Evolutionary conservation across 108 stramenopile species (phyloP).

Genomic region (Stephanodiscus triporus): DNA sequence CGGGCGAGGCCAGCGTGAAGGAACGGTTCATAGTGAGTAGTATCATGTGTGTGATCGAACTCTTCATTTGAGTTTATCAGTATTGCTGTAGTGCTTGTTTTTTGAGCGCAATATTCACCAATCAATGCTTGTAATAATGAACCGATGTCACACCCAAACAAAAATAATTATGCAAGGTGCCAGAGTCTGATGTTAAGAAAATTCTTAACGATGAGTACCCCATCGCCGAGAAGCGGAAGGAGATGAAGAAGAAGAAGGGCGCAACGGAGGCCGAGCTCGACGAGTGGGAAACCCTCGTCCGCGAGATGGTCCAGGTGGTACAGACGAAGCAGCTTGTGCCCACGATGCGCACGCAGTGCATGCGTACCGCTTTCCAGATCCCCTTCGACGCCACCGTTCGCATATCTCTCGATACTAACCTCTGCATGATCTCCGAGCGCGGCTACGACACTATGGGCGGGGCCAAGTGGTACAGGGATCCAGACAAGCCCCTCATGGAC

Average conservation of each 20-base stretch:
- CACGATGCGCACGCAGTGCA: conserved; percentile 95
- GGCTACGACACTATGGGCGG: conserved; percentile 88
- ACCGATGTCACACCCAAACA: not conserved
- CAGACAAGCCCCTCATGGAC: conserved; percentile 65
- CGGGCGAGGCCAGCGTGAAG: conserved; percentile 96
- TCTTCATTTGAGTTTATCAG: not conserved
- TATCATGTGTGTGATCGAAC: not conserved
- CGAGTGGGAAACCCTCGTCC: conserved; percentile 89
- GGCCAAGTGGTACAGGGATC: conserved; percentile 94
- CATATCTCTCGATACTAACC: conserved; percentile 94
- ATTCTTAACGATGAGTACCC: conserved; percentile 86
- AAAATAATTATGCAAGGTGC: conserved; percentile 38
- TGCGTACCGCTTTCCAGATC: conserved; percentile 97
- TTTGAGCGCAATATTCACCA: not conserved
- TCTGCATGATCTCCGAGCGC: conserved; percentile 96
- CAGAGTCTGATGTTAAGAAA: conserved; percentile 78
- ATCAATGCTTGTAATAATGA: not conserved
- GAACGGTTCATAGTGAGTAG: conserved; percentile 94
- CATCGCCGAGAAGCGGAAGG: conserved; percentile 76
- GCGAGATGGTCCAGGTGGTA: conserved; percentile 89
- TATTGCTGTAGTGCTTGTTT: not conserved
- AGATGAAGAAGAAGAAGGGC: conserved; percentile 81
- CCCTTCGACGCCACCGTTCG: conserved; percentile 96
- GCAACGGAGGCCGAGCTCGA: conserved; percentile 83
- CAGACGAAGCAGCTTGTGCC: conserved; percentile 93